These are phyloP conservation scores for Xylaria castorea DNA, from an alignment of 495 filamentous ascomycete genomes.

Conservation along the genomic window DNA sequence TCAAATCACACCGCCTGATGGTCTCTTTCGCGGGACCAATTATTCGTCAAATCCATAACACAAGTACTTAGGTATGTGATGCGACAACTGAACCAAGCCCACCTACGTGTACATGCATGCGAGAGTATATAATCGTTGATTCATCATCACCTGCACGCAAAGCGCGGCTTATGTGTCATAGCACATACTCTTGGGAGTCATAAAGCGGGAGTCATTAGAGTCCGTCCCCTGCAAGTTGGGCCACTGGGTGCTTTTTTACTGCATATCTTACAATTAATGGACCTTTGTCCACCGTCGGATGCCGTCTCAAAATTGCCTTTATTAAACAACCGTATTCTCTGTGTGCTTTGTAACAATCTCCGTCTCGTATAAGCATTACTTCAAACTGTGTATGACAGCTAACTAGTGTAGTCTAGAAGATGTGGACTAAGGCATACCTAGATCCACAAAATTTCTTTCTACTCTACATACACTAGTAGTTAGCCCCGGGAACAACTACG, in stretches of 20 bases:
- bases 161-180: constrained; percentile 10
- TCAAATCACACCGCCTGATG: constrained; percentile 1
- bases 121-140: neutral
- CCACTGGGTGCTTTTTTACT: neutral
- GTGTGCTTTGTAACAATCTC: constrained; percentile 10
- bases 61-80: neutral
- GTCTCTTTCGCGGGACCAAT: neutral
- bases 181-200: neutral
- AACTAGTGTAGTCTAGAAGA: neutral
- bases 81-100: neutral
- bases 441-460: neutral
- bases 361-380: neutral
- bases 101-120: neutral
- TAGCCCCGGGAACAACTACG: too few species aligned
- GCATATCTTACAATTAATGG: neutral
- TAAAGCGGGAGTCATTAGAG: neutral
- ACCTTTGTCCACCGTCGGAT: neutral
- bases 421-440: neutral
- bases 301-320: neutral
- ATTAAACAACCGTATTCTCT: neutral
- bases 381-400: neutral
- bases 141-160: constrained; percentile 16
- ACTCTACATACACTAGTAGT: too few species aligned
- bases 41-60: neutral
- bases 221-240: constrained; percentile 16